Conservation (phyloP, 2,329 filamentous ascomycete species). For the Xylaria sp. region DNA sequence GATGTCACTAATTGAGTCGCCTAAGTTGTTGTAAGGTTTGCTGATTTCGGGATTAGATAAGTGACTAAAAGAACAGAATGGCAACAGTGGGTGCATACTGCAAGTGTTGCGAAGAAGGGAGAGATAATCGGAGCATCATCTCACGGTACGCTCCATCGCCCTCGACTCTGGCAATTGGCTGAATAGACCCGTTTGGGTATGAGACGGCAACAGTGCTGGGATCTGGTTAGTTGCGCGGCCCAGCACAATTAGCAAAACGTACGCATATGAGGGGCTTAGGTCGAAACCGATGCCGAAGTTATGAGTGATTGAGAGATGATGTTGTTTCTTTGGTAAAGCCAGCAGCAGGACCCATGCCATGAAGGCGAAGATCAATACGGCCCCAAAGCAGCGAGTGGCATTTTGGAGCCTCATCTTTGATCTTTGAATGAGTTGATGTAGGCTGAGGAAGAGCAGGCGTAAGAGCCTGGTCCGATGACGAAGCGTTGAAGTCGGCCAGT, state of each 20-base stretch:
- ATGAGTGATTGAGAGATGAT: constrained; percentile 30
- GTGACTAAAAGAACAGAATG: constrained; percentile 7
- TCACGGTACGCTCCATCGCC: constrained; percentile 32
- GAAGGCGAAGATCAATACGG: constrained; percentile 25
- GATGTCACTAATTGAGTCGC: constrained; percentile 20
- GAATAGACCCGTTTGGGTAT: constrained; percentile 34
- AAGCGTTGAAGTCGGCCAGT: neutral
- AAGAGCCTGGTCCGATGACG: neutral
- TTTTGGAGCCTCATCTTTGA: constrained; percentile 22
- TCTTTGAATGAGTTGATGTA: constrained; percentile 8
- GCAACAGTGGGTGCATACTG: constrained; percentile 26
- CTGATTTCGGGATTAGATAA: constrained; percentile 25
- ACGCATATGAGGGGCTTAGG: constrained; percentile 36
- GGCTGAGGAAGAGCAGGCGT: neutral
- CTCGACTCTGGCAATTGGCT: constrained; percentile 31
- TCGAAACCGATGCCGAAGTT: constrained; percentile 36
- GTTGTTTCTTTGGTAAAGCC: constrained; percentile 18
- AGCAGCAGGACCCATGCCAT: constrained; percentile 19
- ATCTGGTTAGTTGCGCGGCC: constrained; percentile 24
- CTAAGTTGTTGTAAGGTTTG: constrained; percentile 18
- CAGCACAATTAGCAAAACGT: constrained; percentile 9
- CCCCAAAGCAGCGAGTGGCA: constrained; percentile 17
- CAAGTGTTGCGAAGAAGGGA: constrained; percentile 32
- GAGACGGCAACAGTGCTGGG: constrained; percentile 34
- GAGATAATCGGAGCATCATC: constrained; percentile 36